Conservation (phyloP, 768 basidiomycete species). For the Rhizopogon salebrosus region DNA sequence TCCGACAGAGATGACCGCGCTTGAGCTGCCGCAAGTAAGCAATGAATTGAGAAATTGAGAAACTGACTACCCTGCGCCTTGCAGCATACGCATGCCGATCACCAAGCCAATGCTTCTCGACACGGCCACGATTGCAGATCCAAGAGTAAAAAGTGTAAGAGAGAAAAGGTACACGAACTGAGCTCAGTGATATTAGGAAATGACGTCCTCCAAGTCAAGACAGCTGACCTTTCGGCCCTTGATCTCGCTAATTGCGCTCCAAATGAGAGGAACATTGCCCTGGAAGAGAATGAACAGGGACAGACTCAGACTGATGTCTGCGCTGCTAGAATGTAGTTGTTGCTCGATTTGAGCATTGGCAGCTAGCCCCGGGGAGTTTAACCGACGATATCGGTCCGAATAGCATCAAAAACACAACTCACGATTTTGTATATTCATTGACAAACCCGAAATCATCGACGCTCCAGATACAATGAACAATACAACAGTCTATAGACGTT, state of each 20-base stretch:
- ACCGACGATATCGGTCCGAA: too few species aligned
- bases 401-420: background rate
- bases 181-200: background rate
- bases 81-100: slow-evolving; percentile 64
- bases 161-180: slow-evolving; percentile 55
- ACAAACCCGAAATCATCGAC: slow-evolving; percentile 24
- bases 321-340: too few species aligned
- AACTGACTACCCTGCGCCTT: slow-evolving; percentile 52
- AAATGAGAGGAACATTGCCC: too few species aligned
- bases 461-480: slow-evolving; percentile 22
- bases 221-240: slow-evolving; percentile 61
- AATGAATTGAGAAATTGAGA: background rate
- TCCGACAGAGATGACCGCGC: slow-evolving; percentile 69
- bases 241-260: slow-evolving; percentile 39
- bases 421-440: slow-evolving; percentile 26
- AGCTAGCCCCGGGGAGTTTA: too few species aligned
- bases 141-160: slow-evolving; percentile 46
- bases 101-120: slow-evolving; percentile 51
- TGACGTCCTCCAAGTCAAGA: background rate
- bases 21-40: slow-evolving; percentile 36
- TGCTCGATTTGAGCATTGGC: too few species aligned
- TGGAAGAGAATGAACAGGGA: too few species aligned
- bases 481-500: slow-evolving; percentile 10
- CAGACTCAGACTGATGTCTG: too few species aligned
- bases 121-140: slow-evolving; percentile 53